Evolutionary conservation across 768 basidiomycete genomes (phyloP), one percentile per base, ranked within the genome.

Genomic region (Lentinula aciculospora): DNA sequence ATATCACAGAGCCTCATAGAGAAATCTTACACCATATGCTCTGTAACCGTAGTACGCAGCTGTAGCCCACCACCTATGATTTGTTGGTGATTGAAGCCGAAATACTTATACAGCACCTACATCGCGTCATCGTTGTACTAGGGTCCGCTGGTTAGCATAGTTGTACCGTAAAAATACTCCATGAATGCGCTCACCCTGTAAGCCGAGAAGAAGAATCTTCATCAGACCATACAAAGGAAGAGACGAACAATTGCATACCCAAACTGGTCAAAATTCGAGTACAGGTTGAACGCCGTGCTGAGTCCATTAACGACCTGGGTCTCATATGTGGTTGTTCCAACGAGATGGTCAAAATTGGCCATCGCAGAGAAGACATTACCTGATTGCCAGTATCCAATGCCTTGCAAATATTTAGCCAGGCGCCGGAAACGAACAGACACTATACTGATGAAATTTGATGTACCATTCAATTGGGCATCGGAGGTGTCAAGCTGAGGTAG

Each of bases 361-460:
- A 78, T 71, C 19, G 74, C 75, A n/a, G 80, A 78, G 65, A 71
- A 78, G 12, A 75, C 79, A 54, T 82, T 82, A 2, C 71, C 81
- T 31, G 77, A 69, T 60, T 81, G 79, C 81, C 81, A 81, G 58
- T 73, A 81, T 39, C 77, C 73, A 39, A 82, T 74, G 7, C 76
- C 81, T 80, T 47, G 6, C 32, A 34, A 28, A 4, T 56, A 13
- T 19, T 44, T 31, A 6, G 25, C 19, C 12, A 21, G 7, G 19
- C 9, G 17, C 28, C 42, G 15, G 3, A 23, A 25, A 25, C 9
- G 0, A 19, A 10, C 4, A 31, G 15, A 21, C n/a, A 19, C 29
- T n/a, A n/a, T n/a, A n/a, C n/a, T n/a, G n/a, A n/a, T n/a, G n/a
- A n/a, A n/a, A n/a, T n/a, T n/a, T n/a, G n/a, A n/a, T n/a, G n/a